Percentiles rank a stretch among this genome's conserved stretches.
Conservation (phyloP, 1,139 yeast genomes). For the Kodamaea plutei region DNA sequence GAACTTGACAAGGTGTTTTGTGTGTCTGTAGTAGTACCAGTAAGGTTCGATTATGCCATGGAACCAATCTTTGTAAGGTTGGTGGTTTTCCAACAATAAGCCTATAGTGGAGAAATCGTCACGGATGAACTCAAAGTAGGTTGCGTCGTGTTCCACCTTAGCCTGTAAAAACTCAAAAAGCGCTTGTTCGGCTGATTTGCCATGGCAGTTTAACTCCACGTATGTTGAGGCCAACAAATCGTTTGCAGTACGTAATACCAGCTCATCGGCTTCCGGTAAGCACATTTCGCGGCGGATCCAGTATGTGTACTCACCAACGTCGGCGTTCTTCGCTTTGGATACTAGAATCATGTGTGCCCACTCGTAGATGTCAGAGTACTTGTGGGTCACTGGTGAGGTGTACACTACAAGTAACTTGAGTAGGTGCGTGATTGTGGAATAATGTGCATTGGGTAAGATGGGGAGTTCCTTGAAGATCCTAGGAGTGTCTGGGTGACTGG, state of each 20-base stretch:
- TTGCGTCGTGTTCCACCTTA: constrained; percentile 20
- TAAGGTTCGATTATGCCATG: constrained; percentile 28
- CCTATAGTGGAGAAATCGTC: constrained; percentile 16
- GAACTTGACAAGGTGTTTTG: constrained; percentile 2
- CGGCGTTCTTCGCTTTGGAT: constrained; percentile 7
- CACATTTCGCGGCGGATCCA: constrained; percentile 9
- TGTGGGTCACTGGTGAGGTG: constrained; percentile 8
- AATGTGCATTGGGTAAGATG: constrained; percentile 3
- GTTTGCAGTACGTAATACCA: constrained; percentile 13
- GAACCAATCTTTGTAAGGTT: constrained; percentile 26
- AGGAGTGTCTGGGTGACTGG: constrained; percentile 1
- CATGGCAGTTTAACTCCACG: constrained; percentile 1
- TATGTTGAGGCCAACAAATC: constrained; percentile 10
- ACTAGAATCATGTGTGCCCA: constrained; percentile 4
- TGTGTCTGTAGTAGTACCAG: constrained; percentile 20
- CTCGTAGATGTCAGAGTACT: constrained; percentile 4
- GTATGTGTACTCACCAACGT: constrained; percentile 23
- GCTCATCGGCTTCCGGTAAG: constrained; percentile 1
- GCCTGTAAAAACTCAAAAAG: constrained; percentile 23
- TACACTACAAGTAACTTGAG: constrained; percentile 6
- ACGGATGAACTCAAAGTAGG: constrained; percentile 15
- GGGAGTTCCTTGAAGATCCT: constrained; percentile 4
- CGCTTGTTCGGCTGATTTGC: constrained; percentile 5
- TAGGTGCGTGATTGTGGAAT: constrained; percentile 5
- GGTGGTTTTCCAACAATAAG: constrained; percentile 12